Base-by-base conservation (phyloP, 257 asterid species). In the Fraxinus cuspidata region DNA sequence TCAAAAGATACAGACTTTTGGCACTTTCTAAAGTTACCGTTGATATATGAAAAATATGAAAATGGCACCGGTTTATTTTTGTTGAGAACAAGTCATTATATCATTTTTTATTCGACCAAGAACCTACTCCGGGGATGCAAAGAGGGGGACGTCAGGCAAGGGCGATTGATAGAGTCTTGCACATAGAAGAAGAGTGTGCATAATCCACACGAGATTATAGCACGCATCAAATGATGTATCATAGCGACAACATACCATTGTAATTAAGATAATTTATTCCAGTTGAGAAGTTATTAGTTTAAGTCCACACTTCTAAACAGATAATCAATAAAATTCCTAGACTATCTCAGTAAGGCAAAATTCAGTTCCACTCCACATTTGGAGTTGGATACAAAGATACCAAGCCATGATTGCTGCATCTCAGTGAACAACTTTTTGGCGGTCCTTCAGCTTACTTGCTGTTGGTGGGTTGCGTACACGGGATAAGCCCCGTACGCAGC, bases 401-500 rank as follows among this genome's bases (percentile, higher is more conserved):
- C 75, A 72, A 80, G 85, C 83, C 76, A 70, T 71, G 51, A 63
- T 51, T 72, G 49, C 64, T 23, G 31, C 38, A 63, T 11, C 32
- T 60, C 71, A 40, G 74, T 65, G 75, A 73, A 32, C 49, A 23
- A 29, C 27, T 47, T 1, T 7, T 72, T 11, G 3, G 63, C 79
- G 18, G 73, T 70, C 29, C 40, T 49, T 92, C 88, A 92, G 94
- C 87, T 92, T 32, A 94, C 97, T 91, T 91, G 97, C 71, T 91
- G 99, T 82, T 93, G 99, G 84, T 86, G 98, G 72, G 91, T 84
- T 23, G 96, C 97, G 6, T 93, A 92, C 81, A 90, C 71, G 77
- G 97, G 96, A 78, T 95, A 93, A 25, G 92, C 85, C 18, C 97
- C 98, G 66, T 94, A 94, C 13, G 97, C 93, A 68, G 86, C 87